A percentile compares a stretch with the other conserved stretches of the same genome.
Conservation (phyloP, 208 protist species). For the Tritrichomonas musculus region DNA sequence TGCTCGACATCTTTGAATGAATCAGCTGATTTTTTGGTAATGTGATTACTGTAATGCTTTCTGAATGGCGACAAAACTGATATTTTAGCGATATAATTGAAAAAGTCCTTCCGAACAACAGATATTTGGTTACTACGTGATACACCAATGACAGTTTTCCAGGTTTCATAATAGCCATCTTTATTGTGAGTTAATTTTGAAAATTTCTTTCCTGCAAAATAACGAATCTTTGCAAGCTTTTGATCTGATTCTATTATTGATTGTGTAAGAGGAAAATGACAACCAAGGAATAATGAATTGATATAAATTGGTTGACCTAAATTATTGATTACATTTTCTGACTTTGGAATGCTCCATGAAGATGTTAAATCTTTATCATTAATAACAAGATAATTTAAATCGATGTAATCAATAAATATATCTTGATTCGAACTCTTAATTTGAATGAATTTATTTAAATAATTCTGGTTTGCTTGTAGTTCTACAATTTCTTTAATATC, state of each 20-base stretch:
- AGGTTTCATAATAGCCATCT: not conserved
- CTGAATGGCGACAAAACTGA: not conserved
- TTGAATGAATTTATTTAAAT: not conserved
- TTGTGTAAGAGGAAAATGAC: not conserved
- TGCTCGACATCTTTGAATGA: not conserved
- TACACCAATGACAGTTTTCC: not conserved
- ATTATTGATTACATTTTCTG: not conserved
- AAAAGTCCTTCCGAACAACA: not conserved
- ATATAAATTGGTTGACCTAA: not conserved
- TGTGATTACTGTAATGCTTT: not conserved
- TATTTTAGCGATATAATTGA: not conserved
- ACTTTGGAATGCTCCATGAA: not conserved
- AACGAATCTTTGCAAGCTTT: not conserved
- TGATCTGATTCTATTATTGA: not conserved
- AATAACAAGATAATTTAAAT: not conserved
- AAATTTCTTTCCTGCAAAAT: not conserved
- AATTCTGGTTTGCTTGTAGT: not conserved
- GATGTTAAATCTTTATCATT: not conserved
- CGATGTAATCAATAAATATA: not conserved
- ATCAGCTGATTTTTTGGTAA: not conserved
- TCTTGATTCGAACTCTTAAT: not conserved
- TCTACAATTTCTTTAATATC: not conserved
- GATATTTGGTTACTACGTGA: not conserved
- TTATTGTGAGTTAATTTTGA: not conserved
- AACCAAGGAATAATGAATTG: not conserved